Conservation (phyloP, 176 grass and related monocot species). For the Musa beccarii region DNA sequence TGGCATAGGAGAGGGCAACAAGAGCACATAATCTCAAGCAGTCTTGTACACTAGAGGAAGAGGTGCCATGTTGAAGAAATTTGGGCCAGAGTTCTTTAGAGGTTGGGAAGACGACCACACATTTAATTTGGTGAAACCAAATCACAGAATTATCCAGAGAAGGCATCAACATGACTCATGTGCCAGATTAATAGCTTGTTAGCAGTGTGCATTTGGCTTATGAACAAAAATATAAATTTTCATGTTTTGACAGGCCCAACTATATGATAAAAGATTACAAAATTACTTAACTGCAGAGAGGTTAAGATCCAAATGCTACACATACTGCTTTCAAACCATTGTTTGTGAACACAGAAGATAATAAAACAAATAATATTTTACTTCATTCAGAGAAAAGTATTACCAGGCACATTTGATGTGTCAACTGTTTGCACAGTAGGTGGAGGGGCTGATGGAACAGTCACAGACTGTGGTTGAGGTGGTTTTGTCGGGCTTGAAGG, state of each 20-base stretch:
- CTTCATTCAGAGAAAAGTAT: neutral
- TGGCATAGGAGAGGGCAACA: too few relatives aligned
- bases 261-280: neutral
- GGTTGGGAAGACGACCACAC: too few relatives aligned
- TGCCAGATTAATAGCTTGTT: too few relatives aligned
- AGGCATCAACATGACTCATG: too few relatives aligned
- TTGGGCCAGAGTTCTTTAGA: too few relatives aligned
- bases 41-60: too few relatives aligned
- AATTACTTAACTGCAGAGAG: neutral
- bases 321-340: neutral
- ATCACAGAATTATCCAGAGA: too few relatives aligned
- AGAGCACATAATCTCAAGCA: too few relatives aligned
- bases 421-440: slow-evolving; percentile 80
- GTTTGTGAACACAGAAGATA: neutral
- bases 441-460: slow-evolving; percentile 57
- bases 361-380: neutral
- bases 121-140: too few relatives aligned
- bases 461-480: slow-evolving; percentile 27
- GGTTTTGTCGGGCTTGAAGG: slow-evolving; percentile 74
- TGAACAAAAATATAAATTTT: neutral
- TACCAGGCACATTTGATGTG: slow-evolving; percentile 94
- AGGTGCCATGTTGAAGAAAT: too few relatives aligned
- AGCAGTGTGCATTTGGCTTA: too few relatives aligned
- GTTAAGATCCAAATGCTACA: neutral
- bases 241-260: neutral